These are phyloP conservation scores for Saturnispora gosingensis DNA, from an alignment of 805 yeast species.

Conservation along the genomic window DNA sequence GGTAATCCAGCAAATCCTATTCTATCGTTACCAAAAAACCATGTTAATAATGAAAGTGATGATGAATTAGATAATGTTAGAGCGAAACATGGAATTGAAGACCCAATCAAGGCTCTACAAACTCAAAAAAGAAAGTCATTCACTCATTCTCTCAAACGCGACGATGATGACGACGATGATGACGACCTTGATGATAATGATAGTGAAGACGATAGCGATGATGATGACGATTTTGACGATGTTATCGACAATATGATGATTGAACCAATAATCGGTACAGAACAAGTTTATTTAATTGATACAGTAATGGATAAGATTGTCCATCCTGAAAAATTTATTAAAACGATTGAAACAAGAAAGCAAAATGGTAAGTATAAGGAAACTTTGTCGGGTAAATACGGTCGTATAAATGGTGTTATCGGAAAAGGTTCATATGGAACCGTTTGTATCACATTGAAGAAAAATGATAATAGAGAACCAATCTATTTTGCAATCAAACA, in stretches of 20 bases:
- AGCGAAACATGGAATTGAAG: slow-evolving; percentile 4
- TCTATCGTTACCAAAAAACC: neutral
- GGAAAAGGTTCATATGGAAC: slow-evolving; percentile 43
- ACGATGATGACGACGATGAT: neutral
- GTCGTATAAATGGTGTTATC: slow-evolving; percentile 40
- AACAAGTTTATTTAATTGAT: slow-evolving; percentile 40
- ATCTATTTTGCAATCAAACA: slow-evolving; percentile 68
- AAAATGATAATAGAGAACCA: slow-evolving; percentile 33
- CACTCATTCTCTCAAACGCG: neutral
- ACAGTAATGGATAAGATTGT: slow-evolving; percentile 39
- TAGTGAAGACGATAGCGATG: slow-evolving; percentile 24
- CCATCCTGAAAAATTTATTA: slow-evolving; percentile 29
- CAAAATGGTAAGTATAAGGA: slow-evolving; percentile 23
- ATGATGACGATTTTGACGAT: slow-evolving; percentile 29
- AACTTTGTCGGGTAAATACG: slow-evolving; percentile 38
- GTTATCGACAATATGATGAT: slow-evolving; percentile 32
- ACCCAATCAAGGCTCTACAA: slow-evolving; percentile 3
- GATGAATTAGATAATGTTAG: slow-evolving; percentile 8
- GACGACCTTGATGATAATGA: slow-evolving; percentile 10
- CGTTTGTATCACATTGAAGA: slow-evolving; percentile 34
- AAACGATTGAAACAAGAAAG: slow-evolving; percentile 16
- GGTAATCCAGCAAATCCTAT: neutral
- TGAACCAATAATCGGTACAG: slow-evolving; percentile 42
- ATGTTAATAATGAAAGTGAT: slow-evolving; percentile 8
- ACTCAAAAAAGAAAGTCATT: slow-evolving; percentile 5